Conservation (phyloP, 805 yeast species). For the Candida hungchunana region DNA sequence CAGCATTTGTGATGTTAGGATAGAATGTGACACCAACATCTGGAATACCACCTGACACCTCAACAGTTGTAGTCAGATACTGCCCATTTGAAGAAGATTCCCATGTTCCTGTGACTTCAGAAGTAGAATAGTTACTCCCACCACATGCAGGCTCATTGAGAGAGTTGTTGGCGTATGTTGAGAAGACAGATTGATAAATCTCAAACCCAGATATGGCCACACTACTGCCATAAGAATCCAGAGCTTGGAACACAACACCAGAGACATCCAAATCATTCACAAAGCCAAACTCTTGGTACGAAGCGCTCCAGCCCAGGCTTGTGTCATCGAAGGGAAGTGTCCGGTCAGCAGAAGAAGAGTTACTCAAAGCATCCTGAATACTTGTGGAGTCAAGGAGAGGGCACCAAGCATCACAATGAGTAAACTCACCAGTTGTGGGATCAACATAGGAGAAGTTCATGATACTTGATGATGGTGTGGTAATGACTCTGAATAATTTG, state of each 20-base stretch:
- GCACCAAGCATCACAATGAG: slow-evolving; percentile 84
- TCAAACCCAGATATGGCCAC: slow-evolving; percentile 74
- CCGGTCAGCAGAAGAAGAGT: slow-evolving; percentile 7
- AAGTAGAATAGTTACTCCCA: slow-evolving; percentile 21
- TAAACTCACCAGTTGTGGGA: slow-evolving; percentile 54
- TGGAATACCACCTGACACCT: slow-evolving; percentile 30
- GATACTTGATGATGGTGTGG: slow-evolving; percentile 79
- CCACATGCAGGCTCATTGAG: slow-evolving; percentile 65
- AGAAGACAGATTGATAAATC: slow-evolving; percentile 50
- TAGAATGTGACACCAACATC: slow-evolving; percentile 45
- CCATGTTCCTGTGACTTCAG: slow-evolving; percentile 31
- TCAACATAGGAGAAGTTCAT: slow-evolving; percentile 88
- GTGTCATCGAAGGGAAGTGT: slow-evolving; percentile 29
- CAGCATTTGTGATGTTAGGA: slow-evolving; percentile 69
- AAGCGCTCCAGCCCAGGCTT: slow-evolving; percentile 32
- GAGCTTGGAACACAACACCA: slow-evolving; percentile 57
- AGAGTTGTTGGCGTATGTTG: slow-evolving; percentile 70
- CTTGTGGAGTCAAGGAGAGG: slow-evolving; percentile 50
- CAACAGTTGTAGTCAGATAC: slow-evolving; percentile 31
- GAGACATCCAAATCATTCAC: slow-evolving; percentile 61
- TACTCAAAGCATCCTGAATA: slow-evolving; percentile 24
- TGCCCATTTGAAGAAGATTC: slow-evolving; percentile 28
- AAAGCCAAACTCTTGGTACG: slow-evolving; percentile 81
- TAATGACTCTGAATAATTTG: slow-evolving; percentile 63
- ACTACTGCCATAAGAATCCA: slow-evolving; percentile 62